Conservation (phyloP, 352 stramenopile genomes). For the Phytophthora cryptogea region DNA sequence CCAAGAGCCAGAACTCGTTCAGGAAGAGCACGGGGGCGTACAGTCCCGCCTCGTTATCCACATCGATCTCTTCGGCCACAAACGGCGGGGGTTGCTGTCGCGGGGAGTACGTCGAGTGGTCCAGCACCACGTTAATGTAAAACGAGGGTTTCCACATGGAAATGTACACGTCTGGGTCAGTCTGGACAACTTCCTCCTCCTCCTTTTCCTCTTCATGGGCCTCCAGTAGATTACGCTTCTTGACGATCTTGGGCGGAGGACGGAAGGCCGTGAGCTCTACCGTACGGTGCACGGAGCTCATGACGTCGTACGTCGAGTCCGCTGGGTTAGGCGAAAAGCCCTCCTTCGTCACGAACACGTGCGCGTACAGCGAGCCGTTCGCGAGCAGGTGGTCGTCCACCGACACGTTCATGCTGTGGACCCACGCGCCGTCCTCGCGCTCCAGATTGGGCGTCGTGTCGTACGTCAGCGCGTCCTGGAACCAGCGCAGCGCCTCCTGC, state of each 20-base stretch:
- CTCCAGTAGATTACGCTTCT: slow-evolving; percentile 80
- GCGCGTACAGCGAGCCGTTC: slow-evolving; percentile 84
- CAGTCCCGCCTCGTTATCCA: slow-evolving; percentile 56
- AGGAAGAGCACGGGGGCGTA: slow-evolving; percentile 92
- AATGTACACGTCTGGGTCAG: slow-evolving; percentile 50
- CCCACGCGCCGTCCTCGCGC: slow-evolving; percentile 57
- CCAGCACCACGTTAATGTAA: slow-evolving; percentile 71
- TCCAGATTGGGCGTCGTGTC: slow-evolving; percentile 45
- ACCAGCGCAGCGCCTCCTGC: slow-evolving; percentile 68
- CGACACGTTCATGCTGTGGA: slow-evolving; percentile 65
- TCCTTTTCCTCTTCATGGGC: slow-evolving; percentile 22
- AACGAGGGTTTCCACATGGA: slow-evolving; percentile 85
- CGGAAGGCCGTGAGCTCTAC: slow-evolving; percentile 80
- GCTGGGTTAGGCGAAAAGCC: slow-evolving; percentile 73
- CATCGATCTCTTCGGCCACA: slow-evolving; percentile 56
- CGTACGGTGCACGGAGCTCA: slow-evolving; percentile 56
- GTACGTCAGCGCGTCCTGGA: slow-evolving; percentile 62
- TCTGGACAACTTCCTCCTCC: slow-evolving; percentile 9
- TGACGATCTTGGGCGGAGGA: slow-evolving; percentile 67
- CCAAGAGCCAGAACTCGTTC: slow-evolving; percentile 95
- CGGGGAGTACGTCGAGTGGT: slow-evolving; percentile 71
- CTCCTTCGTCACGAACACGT: slow-evolving; percentile 84
- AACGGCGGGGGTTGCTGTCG: slow-evolving; percentile 67
- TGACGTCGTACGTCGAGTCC: slow-evolving; percentile 59
- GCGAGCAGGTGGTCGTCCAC: slow-evolving; percentile 64